Conservation (phyloP, 768 basidiomycete genomes). For the Boletus rubropictus region DNA sequence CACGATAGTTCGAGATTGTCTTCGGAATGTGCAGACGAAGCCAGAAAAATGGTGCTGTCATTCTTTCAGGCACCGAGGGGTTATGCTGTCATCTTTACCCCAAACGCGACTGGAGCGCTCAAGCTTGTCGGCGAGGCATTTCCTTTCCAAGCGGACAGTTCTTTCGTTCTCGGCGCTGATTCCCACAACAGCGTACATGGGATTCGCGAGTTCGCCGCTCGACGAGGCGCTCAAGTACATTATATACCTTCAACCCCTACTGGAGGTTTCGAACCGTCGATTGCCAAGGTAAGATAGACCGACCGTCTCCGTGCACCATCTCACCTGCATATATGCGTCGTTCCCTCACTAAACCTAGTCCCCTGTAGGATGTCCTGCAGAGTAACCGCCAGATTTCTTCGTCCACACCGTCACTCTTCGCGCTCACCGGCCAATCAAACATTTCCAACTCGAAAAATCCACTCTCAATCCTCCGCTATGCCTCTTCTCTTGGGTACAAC, state of each 20-base stretch:
- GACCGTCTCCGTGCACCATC: background rate
- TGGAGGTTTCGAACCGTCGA: constrained; percentile 57
- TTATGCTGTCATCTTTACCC: constrained; percentile 77
- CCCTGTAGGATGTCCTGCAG: constrained; percentile 48
- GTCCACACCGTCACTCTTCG: constrained; percentile 53
- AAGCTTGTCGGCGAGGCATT: constrained; percentile 81
- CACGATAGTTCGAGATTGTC: constrained; percentile 61
- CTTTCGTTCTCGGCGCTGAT: constrained; percentile 66
- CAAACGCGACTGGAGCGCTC: constrained; percentile 73
- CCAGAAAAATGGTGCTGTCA: constrained; percentile 63
- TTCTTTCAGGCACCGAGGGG: constrained; percentile 74
- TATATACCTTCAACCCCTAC: constrained; percentile 61
- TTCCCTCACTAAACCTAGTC: constrained; percentile 1
- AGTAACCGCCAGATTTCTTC: constrained; percentile 40
- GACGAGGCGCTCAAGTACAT: constrained; percentile 48
- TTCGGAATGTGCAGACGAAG: constrained; percentile 58
- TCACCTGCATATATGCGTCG: constrained; percentile 17
- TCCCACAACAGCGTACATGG: constrained; percentile 85
- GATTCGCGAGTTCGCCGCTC: constrained; percentile 63
- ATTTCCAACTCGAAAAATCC: constrained; percentile 71
- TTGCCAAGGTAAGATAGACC: constrained; percentile 49
- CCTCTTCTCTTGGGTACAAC: constrained; percentile 62
- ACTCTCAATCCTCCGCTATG: constrained; percentile 58
- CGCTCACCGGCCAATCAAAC: constrained; percentile 77
- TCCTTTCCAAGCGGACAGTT: constrained; percentile 55